Base-by-base conservation (phyloP, 306 rosid genomes). In the Castanospermum australe region DNA sequence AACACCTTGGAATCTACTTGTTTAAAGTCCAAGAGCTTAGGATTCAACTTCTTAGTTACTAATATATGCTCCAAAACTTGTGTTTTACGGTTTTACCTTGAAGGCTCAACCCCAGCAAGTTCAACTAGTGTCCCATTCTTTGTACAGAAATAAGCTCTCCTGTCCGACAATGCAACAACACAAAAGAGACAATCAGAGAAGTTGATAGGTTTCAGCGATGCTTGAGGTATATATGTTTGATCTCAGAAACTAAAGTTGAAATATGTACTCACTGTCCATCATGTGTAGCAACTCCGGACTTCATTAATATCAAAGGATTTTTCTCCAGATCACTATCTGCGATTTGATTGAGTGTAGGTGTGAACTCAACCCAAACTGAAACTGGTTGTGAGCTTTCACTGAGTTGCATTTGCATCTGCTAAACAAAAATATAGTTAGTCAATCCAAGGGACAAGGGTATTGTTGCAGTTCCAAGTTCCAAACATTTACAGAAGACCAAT, bases 51-150 rank as follows among this genome's bases (percentile, higher is more conserved):
- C 65, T 15, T 24, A 13, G 33, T 39, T 13, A 50, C 17, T 32
- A 76, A 50, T 51, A 38, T 44, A 72, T 78, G 63, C 47, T 68
- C 35, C 54, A 66, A 78, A 60, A 64, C 80, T 47, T 79, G 64
- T 80, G 72, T 81, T 78, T n/a, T n/a, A n/a, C n/a, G n/a, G n/a
- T n/a, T n/a, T 89, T 91, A 94, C 98, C 97, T 89, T 83, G 93
- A 86, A 73, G 97, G 89, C 47, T 87, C 95, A 80, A 78, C 50
- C 75, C 79, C 91, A 21, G 36, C 65, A 45, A 94, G 88, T 81
- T 94, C 98, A 57, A 92, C 32, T 28, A 94, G 66, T 41, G 88
- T 79, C 78, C 97, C 93, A 55, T 81, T 87, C 85, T 81, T 88
- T 56, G 97, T 88, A 73, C 89, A 89, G 88, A 94, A 94, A 85